These are phyloP conservation scores for Paraleonurus japonicus DNA, from an alignment of 257 asterid species.

Conservation along the genomic window DNA sequence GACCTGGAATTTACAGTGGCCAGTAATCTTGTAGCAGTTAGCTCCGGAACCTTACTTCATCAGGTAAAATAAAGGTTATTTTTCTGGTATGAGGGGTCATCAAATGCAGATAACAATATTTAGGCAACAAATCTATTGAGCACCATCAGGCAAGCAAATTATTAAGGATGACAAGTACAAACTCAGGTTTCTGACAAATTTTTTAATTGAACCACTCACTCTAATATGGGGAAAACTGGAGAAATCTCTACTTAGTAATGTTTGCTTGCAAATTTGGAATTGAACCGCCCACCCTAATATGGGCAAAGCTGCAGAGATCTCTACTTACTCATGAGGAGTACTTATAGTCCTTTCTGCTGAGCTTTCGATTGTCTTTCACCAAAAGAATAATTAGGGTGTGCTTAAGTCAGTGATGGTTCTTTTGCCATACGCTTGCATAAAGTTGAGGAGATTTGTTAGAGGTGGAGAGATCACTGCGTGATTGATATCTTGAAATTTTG, in stretches of 20 bases:
- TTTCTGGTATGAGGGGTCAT: slow-evolving; percentile 5
- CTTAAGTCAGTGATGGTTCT: neutral
- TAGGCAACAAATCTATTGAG: neutral
- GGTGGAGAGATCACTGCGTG: neutral
- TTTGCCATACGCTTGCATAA: neutral
- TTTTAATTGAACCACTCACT: neutral
- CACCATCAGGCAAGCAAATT: neutral
- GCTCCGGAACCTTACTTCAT: slow-evolving; percentile 88
- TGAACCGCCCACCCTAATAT: neutral
- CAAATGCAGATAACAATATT: neutral
- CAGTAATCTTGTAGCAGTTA: slow-evolving; percentile 81
- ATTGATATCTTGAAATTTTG: neutral
- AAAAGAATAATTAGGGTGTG: neutral
- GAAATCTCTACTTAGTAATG: neutral
- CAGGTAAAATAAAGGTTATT: slow-evolving; percentile 56
- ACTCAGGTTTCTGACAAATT: neutral
- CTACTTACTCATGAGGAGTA: neutral
- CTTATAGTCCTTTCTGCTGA: neutral
- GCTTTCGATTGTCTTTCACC: neutral
- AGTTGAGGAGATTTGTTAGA: neutral
- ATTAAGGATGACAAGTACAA: neutral
- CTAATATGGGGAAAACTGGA: neutral
- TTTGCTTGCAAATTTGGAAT: neutral
- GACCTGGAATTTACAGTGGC: slow-evolving; percentile 98
- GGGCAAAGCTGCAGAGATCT: neutral